Evolutionary conservation across 805 yeast genomes (phyloP).

Genomic region (Yarrowia keelungensis): DNA sequence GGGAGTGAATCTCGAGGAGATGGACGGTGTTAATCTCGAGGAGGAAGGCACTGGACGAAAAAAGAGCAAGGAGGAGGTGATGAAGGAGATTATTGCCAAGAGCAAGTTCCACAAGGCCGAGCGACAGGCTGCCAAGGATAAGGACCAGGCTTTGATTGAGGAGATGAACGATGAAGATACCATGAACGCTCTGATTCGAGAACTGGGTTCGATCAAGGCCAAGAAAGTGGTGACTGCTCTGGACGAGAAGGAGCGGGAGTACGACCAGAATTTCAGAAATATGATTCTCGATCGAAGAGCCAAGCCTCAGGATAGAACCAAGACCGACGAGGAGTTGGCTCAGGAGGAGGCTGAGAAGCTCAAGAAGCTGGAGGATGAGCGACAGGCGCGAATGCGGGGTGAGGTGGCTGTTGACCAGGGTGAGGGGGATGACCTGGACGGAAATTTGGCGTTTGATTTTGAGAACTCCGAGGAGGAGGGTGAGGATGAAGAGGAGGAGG

Average conservation of each 20-base stretch:
- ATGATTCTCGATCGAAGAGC: constrained; percentile 54
- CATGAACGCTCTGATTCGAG: constrained; percentile 49
- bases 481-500: constrained; percentile 42
- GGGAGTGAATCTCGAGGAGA: constrained; percentile 52
- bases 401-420: constrained; percentile 42
- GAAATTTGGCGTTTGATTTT: constrained; percentile 39
- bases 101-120: constrained; percentile 54
- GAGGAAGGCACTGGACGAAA: constrained; percentile 47
- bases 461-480: constrained; percentile 42
- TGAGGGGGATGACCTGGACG: constrained; percentile 49
- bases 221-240: constrained; percentile 21
- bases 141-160: constrained; percentile 50
- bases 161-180: constrained; percentile 50
- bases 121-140: constrained; percentile 52
- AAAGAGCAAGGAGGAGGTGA: constrained; percentile 53
- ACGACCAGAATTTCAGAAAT: constrained; percentile 51
- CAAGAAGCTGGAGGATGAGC: constrained; percentile 49
- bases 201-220: constrained; percentile 43
- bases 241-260: constrained; percentile 45
- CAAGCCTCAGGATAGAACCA: constrained; percentile 53
- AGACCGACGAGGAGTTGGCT: constrained; percentile 54
- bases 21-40: constrained; percentile 48
- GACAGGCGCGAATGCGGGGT: constrained; percentile 52
- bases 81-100: constrained; percentile 56
- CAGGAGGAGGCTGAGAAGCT: constrained; percentile 49